Conservation (phyloP, 139 green algal genomes). For the Zygnema circumcarinatum region DNA sequence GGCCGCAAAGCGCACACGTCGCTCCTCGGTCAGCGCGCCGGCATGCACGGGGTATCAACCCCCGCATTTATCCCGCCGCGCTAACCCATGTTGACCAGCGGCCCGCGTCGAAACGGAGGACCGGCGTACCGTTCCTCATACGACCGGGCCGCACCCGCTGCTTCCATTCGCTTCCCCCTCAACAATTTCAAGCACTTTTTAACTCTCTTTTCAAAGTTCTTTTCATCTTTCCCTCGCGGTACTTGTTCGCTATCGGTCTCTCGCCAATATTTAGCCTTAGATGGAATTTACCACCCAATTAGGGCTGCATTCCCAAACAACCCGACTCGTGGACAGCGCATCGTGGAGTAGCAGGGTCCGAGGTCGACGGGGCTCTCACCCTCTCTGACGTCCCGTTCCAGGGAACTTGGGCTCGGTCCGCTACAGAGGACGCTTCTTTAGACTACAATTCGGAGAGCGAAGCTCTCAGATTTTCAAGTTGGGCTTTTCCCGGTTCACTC, state of each 20-base stretch:
- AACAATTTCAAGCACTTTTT: constrained; percentile 96
- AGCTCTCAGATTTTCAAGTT: no score
- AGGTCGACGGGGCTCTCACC: constrained; percentile 85
- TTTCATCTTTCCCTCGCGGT: constrained; percentile 95
- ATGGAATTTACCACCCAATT: constrained; percentile 93
- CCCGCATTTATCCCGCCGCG: constrained; percentile 72
- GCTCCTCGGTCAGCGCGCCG: constrained; percentile 74
- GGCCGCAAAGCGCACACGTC: constrained; percentile 71
- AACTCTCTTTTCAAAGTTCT: constrained; percentile 97
- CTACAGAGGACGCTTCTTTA: no score
- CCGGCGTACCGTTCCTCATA: constrained; percentile 27
- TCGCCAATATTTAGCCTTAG: constrained; percentile 91
- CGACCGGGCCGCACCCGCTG: constrained; percentile 69
- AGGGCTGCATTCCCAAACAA: no score
- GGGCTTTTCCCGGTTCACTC: no score
- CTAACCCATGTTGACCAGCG: constrained; percentile 84
- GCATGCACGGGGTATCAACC: constrained; percentile 70
- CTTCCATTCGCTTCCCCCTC: constrained; percentile 86
- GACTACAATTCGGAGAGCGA: no score
- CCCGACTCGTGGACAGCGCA: no score
- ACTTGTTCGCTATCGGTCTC: constrained; percentile 96
- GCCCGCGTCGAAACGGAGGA: constrained; percentile 60
- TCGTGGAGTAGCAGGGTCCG: constrained; percentile 74
- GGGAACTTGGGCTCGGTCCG: constrained; percentile 73
- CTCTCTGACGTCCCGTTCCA: constrained; percentile 83